Evolutionary conservation across 306 rosid species (phyloP), one percentile per base, ranked within the genome.

Genomic region (Glycyrrhiza uralensis): DNA sequence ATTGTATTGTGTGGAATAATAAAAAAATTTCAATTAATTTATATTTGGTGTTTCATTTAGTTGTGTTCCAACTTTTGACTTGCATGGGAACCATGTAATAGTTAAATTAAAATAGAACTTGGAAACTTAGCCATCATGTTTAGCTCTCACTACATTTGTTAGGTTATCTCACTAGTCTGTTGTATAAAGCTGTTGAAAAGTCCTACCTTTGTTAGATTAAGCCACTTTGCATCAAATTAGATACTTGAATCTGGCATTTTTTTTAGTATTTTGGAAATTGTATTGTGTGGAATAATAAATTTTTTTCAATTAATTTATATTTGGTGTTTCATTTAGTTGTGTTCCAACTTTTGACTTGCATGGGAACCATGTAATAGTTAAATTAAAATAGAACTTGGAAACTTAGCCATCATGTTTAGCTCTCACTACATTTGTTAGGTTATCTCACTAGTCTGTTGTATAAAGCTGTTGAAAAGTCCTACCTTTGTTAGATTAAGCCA

Each of bases 401-500:
- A 10, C 22, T 17, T 44, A n/a, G 29, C 5, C 22, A 18, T 42
- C 39, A 15, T 10, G 46, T 29, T 11, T 26, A 26, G 55, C 22
- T 14, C 35, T 51, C 39, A 36, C 22, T 7, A 32, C 7, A 32
- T 32, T 7, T 32, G n/a, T n/a, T n/a, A n/a, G n/a, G n/a, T n/a
- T n/a, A n/a, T n/a, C n/a, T n/a, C n/a, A n/a, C n/a, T n/a, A n/a
- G n/a, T n/a, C n/a, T n/a, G n/a, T n/a, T n/a, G n/a, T n/a, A n/a
- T n/a, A n/a, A n/a, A n/a, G n/a, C n/a, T n/a, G n/a, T n/a, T n/a
- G n/a, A n/a, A n/a, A n/a, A n/a, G n/a, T n/a, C n/a, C n/a, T n/a
- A n/a, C n/a, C n/a, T n/a, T n/a, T n/a, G n/a, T n/a, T n/a, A 63
- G 65, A 68, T 22, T 39, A 13, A 63, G 81, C 72, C 67, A 63